These are phyloP conservation scores for Phytopythium ostracodes DNA, from an alignment of 352 stramenopile species.

Conservation along the genomic window DNA sequence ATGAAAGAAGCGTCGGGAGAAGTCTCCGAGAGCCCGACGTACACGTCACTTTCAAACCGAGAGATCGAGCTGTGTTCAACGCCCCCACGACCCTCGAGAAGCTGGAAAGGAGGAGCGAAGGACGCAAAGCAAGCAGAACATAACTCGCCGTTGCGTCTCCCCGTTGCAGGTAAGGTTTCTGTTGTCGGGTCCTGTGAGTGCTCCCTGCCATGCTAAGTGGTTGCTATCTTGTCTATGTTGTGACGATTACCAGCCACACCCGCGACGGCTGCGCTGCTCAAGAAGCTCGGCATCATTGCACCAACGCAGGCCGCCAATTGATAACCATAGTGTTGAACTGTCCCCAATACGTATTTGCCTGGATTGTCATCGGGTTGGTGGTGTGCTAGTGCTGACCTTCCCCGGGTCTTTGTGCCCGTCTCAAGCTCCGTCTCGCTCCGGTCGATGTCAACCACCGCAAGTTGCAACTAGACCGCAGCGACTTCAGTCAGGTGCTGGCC, in stretches of 20 bases:
- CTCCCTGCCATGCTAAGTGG: not conserved
- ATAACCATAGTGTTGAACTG: not conserved
- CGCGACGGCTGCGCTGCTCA: slow-evolving; percentile 31
- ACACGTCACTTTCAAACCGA: slow-evolving; percentile 7
- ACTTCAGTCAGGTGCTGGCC: too few relatives aligned
- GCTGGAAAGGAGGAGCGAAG: slow-evolving; percentile 6
- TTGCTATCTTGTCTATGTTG: not conserved
- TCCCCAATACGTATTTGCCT: not conserved
- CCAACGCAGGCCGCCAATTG: slow-evolving; percentile 12
- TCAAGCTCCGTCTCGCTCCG: too few relatives aligned
- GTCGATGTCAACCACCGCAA: too few relatives aligned
- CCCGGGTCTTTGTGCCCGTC: too few relatives aligned
- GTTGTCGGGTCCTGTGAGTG: not conserved
- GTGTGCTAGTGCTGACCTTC: too few relatives aligned
- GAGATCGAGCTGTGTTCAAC: slow-evolving; percentile 9
- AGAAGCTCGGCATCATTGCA: slow-evolving; percentile 40
- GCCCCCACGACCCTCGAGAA: slow-evolving; percentile 15
- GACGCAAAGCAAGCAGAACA: slow-evolving; percentile 6
- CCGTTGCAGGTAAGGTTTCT: slow-evolving; percentile 33
- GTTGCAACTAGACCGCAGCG: too few relatives aligned
- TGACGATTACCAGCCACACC: slow-evolving; percentile 22
- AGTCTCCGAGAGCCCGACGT: slow-evolving; percentile 4
- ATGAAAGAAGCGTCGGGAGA: slow-evolving; percentile 12
- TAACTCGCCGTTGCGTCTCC: slow-evolving; percentile 31
- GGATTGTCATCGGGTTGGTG: not conserved